phyloP scores from a whole-genome alignment of 2,329 filamentous ascomycete species.

The Cladosporium cucumerinum region DNA sequence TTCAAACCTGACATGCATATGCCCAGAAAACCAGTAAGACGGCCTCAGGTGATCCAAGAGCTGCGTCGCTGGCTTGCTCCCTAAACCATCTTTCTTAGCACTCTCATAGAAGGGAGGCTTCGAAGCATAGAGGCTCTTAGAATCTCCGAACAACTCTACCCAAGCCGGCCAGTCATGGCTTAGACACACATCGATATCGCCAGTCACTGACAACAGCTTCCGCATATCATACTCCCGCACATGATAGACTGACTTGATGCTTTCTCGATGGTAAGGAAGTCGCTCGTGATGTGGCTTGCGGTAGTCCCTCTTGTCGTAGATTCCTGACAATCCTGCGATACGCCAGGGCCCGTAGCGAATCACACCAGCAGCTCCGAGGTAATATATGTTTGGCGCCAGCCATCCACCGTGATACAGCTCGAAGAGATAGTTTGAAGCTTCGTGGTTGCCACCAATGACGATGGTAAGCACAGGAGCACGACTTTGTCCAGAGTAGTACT shows the following conservation, averaged over 20 bases:
- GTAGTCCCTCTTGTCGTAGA: constrained; percentile 92
- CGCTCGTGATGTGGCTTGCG: constrained; percentile 78
- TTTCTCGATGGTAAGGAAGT: constrained; percentile 74
- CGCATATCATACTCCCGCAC: constrained; percentile 85
- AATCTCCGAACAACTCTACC: constrained; percentile 60
- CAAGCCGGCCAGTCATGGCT: constrained; percentile 95
- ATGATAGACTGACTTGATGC: constrained; percentile 82
- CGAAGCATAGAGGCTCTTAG: constrained; percentile 4
- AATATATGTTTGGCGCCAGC: constrained; percentile 97
- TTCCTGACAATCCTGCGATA: constrained; percentile 86
- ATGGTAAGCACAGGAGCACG: constrained; percentile 86
- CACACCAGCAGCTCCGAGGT: constrained; percentile 88
- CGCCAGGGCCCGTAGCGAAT: constrained; percentile 77
- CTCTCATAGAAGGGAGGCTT: constrained; percentile 76
- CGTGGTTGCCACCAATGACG: constrained; percentile 93
- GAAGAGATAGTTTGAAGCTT: constrained; percentile 83
- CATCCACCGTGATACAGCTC: constrained; percentile 96
- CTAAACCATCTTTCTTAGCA: constrained; percentile 69
- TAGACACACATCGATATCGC: constrained; percentile 83
- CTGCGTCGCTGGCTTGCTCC: constrained; percentile 73
- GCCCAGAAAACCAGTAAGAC: constrained; percentile 82
- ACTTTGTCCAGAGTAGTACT: constrained; percentile 80
- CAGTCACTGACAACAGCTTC: constrained; percentile 78
- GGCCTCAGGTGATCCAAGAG: constrained; percentile 81
- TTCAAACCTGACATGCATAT: constrained; percentile 83